Evolutionary conservation across 192 early-diverging fungal genomes (phyloP).

Genomic region (Coemansia sp.): DNA sequence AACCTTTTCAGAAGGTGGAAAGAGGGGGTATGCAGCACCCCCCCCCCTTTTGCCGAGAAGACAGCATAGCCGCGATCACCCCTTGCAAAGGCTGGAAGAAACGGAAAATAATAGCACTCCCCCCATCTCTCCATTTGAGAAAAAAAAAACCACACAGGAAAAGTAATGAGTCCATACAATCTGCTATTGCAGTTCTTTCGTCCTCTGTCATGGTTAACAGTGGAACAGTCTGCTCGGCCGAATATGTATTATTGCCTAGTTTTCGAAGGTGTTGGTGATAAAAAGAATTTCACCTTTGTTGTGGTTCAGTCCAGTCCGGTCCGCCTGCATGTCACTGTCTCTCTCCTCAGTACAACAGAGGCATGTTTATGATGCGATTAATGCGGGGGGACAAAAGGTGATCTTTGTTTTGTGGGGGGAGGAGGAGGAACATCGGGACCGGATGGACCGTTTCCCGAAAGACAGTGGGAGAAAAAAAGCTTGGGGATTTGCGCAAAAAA

Average conservation of each 20-base stretch:
- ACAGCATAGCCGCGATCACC: background rate
- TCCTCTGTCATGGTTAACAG: background rate
- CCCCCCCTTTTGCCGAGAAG: background rate
- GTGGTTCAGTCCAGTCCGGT: background rate
- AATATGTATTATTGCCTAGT: background rate
- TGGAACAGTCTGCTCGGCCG: background rate
- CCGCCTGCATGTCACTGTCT: too few relatives aligned
- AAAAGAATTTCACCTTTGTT: background rate
- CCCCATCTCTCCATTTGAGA: background rate
- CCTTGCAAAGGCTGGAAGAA: background rate
- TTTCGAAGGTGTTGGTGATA: background rate
- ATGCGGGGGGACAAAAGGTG: background rate
- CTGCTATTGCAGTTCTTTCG: background rate
- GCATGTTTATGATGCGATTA: background rate
- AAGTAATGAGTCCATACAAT: background rate
- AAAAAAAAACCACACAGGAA: background rate
- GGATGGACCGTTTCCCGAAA: slow-evolving; percentile 12
- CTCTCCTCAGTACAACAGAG: background rate
- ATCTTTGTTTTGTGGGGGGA: background rate
- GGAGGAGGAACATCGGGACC: background rate
- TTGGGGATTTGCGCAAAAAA: slow-evolving; percentile 8
- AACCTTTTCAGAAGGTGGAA: background rate
- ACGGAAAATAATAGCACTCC: background rate
- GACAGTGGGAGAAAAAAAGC: slow-evolving; percentile 4
- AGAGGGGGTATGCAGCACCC: background rate